Evolutionary conservation across 106 monocot species (phyloP).

Genomic region (Phalaenopsis aphrodite): DNA sequence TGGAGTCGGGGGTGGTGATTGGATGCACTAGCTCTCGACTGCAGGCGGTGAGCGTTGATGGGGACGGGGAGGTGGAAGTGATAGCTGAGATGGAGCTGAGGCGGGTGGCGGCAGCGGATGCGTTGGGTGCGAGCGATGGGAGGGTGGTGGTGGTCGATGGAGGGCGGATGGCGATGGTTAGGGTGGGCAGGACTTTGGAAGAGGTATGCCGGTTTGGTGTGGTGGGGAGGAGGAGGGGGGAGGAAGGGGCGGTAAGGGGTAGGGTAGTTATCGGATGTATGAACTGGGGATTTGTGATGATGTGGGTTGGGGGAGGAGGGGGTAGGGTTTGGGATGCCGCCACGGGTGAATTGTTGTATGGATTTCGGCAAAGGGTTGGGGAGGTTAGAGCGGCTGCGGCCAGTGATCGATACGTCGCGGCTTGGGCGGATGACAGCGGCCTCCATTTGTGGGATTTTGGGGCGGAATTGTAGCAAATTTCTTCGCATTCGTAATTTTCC

Average conservation of each 20-base stretch:
- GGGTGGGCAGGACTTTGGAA: conserved; percentile 14
- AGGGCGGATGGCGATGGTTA: conserved; percentile 2
- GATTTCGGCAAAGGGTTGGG: conserved; percentile 21
- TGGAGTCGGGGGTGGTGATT: conserved; percentile 11
- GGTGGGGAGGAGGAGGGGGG: conserved; percentile 7
- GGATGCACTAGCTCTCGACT: conserved; percentile 28
- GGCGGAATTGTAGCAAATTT: no score
- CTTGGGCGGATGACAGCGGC: conserved; percentile 25
- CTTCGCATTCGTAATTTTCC: no score
- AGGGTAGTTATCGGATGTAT: conserved; percentile 16
- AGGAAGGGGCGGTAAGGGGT: background rate
- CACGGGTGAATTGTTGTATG: conserved; percentile 30
- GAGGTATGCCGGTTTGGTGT: conserved; percentile 26
- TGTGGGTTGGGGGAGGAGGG: conserved; percentile 18
- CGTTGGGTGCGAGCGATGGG: conserved; percentile 15
- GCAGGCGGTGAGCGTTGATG: conserved; percentile 9
- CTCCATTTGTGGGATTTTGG: conserved; percentile 46
- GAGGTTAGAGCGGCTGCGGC: conserved; percentile 8
- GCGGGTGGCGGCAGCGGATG: conserved; percentile 10
- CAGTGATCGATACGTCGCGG: conserved; percentile 27
- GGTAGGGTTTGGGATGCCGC: conserved; percentile 33
- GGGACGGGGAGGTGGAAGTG: background rate
- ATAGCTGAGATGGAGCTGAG: conserved; percentile 6
- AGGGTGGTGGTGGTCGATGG: conserved; percentile 9
- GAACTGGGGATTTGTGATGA: conserved; percentile 42